Evolutionary conservation across 2,329 filamentous ascomycete genomes (phyloP).

Genomic region (Colletotrichum lupini): DNA sequence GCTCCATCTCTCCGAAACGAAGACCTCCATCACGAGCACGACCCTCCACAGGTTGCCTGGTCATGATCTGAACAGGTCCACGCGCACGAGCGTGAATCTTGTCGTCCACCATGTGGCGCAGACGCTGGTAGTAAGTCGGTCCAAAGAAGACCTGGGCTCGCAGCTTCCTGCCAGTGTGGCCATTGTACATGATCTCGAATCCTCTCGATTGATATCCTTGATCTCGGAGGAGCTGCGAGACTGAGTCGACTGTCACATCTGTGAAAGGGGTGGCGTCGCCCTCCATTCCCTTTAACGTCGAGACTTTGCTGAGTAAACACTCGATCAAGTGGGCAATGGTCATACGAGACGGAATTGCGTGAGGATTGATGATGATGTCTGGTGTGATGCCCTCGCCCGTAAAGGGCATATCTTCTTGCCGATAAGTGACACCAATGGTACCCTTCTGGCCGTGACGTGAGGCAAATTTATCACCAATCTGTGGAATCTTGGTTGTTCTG

Average conservation of each 20-base stretch:
- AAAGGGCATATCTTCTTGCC: slow-evolving; percentile 99
- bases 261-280: slow-evolving; percentile 98
- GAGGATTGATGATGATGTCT: slow-evolving; percentile 98
- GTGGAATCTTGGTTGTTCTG: slow-evolving; percentile 95
- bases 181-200: slow-evolving; percentile 99
- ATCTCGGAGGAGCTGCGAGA: slow-evolving; percentile 86
- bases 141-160: slow-evolving; percentile 96
- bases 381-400: slow-evolving; percentile 90
- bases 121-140: slow-evolving; percentile 97
- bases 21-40: slow-evolving; percentile 97
- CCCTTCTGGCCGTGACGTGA: slow-evolving; percentile 99
- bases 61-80: slow-evolving; percentile 96
- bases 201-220: slow-evolving; percentile 97
- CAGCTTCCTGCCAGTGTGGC: slow-evolving; percentile 94
- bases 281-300: slow-evolving; percentile 91
- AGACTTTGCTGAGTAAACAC: slow-evolving; percentile 96
- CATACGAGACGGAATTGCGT: slow-evolving; percentile 99
- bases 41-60: slow-evolving; percentile 96
- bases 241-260: slow-evolving; percentile 93
- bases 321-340: slow-evolving; percentile 99
- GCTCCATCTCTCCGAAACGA: slow-evolving; percentile 99
- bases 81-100: slow-evolving; percentile 99
- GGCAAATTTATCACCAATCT: slow-evolving; percentile 99
- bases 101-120: slow-evolving; percentile 99
- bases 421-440: slow-evolving; percentile 98